These are phyloP conservation scores for Pseudoneurospora amorphoporcata DNA, from an alignment of 495 filamentous ascomycete genomes.

Conservation along the genomic window DNA sequence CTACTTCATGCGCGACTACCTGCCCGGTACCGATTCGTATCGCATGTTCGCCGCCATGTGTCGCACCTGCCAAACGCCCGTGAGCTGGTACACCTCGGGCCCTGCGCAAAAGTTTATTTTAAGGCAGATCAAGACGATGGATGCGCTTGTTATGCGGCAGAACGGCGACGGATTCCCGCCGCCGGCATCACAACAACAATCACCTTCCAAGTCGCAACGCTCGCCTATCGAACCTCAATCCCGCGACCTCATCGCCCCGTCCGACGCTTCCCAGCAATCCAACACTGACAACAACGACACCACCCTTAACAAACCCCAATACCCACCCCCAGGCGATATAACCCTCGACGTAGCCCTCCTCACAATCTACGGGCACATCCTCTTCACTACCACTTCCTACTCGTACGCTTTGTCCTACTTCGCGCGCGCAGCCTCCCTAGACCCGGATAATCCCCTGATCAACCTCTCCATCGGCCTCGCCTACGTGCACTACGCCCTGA, in stretches of 20 bases:
- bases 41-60: conserved; percentile 66
- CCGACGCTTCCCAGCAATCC: background rate
- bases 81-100: conserved; percentile 48
- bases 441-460: conserved; percentile 64
- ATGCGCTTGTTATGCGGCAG: conserved; percentile 32
- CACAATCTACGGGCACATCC: conserved; percentile 79
- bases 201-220: background rate
- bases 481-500: conserved; percentile 77
- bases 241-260: background rate
- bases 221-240: background rate
- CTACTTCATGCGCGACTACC: conserved; percentile 78
- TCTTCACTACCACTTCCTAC: conserved; percentile 70
- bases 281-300: conserved; percentile 5
- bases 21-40: conserved; percentile 76
- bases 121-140: conserved; percentile 84
- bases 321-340: conserved; percentile 21
- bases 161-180: background rate
- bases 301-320: conserved; percentile 10
- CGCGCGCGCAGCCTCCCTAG: conserved; percentile 70
- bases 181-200: background rate
- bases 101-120: conserved; percentile 79
- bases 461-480: conserved; percentile 63
- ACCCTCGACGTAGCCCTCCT: conserved; percentile 54
- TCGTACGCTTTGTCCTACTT: conserved; percentile 80
- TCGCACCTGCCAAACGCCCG: conserved; percentile 49